Evolutionary conservation across 2,329 filamentous ascomycete species (phyloP).

Genomic region (Epichloe baconii): DNA sequence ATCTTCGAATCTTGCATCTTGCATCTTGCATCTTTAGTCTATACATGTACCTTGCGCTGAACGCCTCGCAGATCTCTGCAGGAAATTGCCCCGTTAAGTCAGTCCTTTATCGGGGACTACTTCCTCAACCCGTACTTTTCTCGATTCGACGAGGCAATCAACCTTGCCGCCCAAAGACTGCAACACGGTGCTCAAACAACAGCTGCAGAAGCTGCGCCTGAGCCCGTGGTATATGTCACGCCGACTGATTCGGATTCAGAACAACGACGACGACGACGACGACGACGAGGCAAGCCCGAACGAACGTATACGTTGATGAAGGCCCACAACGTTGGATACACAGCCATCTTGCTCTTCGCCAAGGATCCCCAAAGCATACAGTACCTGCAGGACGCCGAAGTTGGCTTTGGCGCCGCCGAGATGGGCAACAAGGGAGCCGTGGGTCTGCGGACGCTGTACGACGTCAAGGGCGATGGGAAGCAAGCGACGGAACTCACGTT

Average conservation of each 20-base stretch:
- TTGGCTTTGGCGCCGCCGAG: constrained; percentile 71
- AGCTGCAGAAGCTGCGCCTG: background rate
- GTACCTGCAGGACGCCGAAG: constrained; percentile 62
- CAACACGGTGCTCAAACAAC: constrained; percentile 9
- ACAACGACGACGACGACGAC: background rate
- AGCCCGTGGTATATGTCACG: constrained; percentile 6
- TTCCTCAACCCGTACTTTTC: constrained; percentile 66
- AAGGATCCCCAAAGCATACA: constrained; percentile 47
- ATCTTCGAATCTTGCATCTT: background rate
- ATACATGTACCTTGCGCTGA: background rate
- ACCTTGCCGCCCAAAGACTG: constrained; percentile 45
- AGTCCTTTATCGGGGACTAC: constrained; percentile 75
- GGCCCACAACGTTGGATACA: constrained; percentile 74
- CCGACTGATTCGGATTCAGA: constrained; percentile 2
- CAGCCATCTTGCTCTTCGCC: constrained; percentile 75
- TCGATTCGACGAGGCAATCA: constrained; percentile 57
- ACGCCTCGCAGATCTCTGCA: constrained; percentile 54
- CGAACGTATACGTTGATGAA: constrained; percentile 55
- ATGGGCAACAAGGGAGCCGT: constrained; percentile 97
- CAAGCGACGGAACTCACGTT: constrained; percentile 60
- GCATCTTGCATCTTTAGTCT: too few species aligned
- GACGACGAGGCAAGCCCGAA: constrained; percentile 10
- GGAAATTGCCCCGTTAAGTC: constrained; percentile 74
- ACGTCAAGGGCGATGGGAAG: constrained; percentile 12
- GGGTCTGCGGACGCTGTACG: constrained; percentile 57